These are phyloP conservation scores for Bidens hawaiensis DNA, from an alignment of 140 eudicot species.

Conservation along the genomic window DNA sequence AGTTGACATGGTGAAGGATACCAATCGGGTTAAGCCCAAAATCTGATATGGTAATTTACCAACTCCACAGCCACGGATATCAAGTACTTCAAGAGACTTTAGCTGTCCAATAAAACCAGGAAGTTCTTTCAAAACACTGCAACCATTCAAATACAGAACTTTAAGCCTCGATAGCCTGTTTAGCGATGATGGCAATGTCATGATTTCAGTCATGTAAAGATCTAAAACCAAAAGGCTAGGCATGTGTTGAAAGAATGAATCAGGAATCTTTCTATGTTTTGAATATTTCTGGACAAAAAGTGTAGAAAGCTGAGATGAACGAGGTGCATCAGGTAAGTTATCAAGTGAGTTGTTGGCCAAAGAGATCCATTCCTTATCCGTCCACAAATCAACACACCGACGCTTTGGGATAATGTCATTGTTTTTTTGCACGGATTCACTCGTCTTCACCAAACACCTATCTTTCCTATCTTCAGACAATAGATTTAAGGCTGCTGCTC, in stretches of 20 bases:
- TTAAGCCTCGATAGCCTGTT: slow-evolving; percentile 10
- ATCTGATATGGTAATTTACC: slow-evolving; percentile 4
- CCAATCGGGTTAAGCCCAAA: not conserved
- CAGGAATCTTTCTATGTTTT: slow-evolving; percentile 9
- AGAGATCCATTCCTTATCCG: slow-evolving; percentile 24
- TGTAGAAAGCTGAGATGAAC: slow-evolving; percentile 15
- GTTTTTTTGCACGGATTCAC: slow-evolving; percentile 4
- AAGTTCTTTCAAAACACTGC: slow-evolving; percentile 15
- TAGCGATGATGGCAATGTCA: slow-evolving; percentile 22
- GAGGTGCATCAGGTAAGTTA: slow-evolving; percentile 14
- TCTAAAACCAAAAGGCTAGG: slow-evolving; percentile 24
- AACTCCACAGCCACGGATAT: slow-evolving; percentile 30
- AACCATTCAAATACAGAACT: slow-evolving; percentile 30
- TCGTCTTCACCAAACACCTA: slow-evolving; percentile 19
- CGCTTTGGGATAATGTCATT: slow-evolving; percentile 5
- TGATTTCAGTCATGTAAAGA: slow-evolving; percentile 23
- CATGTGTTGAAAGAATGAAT: slow-evolving; percentile 27
- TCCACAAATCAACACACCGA: slow-evolving; percentile 14
- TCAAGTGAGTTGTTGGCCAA: slow-evolving; percentile 26
- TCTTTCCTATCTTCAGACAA: not conserved
- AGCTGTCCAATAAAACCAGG: slow-evolving; percentile 27
- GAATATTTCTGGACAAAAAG: slow-evolving; percentile 34
- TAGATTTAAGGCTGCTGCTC: slow-evolving; percentile 17
- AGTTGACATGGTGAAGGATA: slow-evolving; percentile 13
- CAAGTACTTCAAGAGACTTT: slow-evolving; percentile 29